Percentiles rank a stretch among this genome's conserved stretches.
These are phyloP conservation scores for Clonostachys sp. DNA, from an alignment of 2,329 filamentous ascomycete genomes.

Conservation along the genomic window DNA sequence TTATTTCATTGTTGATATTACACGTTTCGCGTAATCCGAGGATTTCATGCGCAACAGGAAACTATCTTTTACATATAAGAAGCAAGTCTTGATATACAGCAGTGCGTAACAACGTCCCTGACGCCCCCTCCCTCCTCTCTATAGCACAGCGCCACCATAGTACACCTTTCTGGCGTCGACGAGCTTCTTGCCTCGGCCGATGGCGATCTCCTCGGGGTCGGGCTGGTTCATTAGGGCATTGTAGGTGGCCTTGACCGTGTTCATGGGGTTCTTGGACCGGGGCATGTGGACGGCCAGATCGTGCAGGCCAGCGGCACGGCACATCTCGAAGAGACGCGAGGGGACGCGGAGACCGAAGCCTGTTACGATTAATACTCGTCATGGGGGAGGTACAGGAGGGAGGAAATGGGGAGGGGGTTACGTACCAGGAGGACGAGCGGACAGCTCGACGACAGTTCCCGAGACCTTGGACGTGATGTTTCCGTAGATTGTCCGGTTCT, in stretches of 20 bases:
- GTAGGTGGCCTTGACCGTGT: slow-evolving; percentile 89
- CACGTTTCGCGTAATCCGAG: neutral
- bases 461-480: slow-evolving; percentile 80
- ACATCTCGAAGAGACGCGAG: slow-evolving; percentile 91
- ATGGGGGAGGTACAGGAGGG: neutral
- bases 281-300: slow-evolving; percentile 82
- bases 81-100: neutral
- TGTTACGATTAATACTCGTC: slow-evolving; percentile 25
- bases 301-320: slow-evolving; percentile 77
- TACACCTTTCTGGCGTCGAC: slow-evolving; percentile 97
- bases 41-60: neutral
- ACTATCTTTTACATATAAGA: neutral
- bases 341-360: slow-evolving; percentile 93
- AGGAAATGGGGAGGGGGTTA: slow-evolving; percentile 5
- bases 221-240: slow-evolving; percentile 78
- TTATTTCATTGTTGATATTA: neutral
- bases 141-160: slow-evolving; percentile 74
- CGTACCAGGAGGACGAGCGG: slow-evolving; percentile 82
- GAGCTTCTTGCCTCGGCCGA: slow-evolving; percentile 87
- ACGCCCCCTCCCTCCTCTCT: slow-evolving; percentile 13
- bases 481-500: slow-evolving; percentile 87
- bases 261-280: slow-evolving; percentile 92
- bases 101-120: neutral
- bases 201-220: slow-evolving; percentile 84
- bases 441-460: slow-evolving; percentile 80